phyloP scores from a whole-genome alignment of 208 protist species.

The Leishmania tropica region DNA sequence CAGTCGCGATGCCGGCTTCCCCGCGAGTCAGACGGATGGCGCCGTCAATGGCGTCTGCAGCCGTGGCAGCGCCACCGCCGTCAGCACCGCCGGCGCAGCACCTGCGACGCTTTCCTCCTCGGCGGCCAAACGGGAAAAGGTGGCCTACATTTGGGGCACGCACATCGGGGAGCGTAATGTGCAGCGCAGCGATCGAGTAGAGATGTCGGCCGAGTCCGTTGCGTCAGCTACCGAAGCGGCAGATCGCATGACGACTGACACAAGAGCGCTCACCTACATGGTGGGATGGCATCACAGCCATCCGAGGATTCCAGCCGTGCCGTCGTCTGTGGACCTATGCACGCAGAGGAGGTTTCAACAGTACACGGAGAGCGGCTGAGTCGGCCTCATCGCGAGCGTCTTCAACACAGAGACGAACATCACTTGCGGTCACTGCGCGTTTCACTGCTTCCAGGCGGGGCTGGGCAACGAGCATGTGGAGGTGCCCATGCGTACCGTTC shows the following conservation, averaged over 20 bases:
- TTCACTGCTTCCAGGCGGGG: constrained; percentile 76
- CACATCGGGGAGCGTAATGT: constrained; percentile 66
- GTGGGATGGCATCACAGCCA: constrained; percentile 93
- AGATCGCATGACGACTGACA: constrained; percentile 40
- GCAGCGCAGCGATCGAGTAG: constrained; percentile 75
- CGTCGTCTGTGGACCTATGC: constrained; percentile 71
- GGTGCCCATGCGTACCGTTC: constrained; percentile 47
- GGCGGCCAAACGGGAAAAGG: constrained; percentile 31
- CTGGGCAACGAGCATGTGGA: constrained; percentile 42
- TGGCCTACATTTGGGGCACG: constrained; percentile 57
- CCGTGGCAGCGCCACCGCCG: background rate
- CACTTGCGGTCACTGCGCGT: constrained; percentile 40
- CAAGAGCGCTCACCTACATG: constrained; percentile 46
- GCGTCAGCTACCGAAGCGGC: constrained; percentile 60
- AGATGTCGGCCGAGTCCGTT: constrained; percentile 61
- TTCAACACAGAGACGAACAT: constrained; percentile 56
- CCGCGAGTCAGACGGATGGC: background rate
- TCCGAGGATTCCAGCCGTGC: constrained; percentile 73
- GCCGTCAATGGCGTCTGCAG: background rate
- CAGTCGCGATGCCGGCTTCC: background rate
- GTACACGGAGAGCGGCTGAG: constrained; percentile 75
- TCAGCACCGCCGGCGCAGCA: background rate
- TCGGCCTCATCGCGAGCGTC: constrained; percentile 86
- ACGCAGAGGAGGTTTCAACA: constrained; percentile 80
- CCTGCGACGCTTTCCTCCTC: background rate